Percentiles rank a stretch among this genome's conserved stretches.
These are phyloP conservation scores for Chalciporus pseudorubinellus DNA, from an alignment of 768 basidiomycete species.

Conservation along the genomic window DNA sequence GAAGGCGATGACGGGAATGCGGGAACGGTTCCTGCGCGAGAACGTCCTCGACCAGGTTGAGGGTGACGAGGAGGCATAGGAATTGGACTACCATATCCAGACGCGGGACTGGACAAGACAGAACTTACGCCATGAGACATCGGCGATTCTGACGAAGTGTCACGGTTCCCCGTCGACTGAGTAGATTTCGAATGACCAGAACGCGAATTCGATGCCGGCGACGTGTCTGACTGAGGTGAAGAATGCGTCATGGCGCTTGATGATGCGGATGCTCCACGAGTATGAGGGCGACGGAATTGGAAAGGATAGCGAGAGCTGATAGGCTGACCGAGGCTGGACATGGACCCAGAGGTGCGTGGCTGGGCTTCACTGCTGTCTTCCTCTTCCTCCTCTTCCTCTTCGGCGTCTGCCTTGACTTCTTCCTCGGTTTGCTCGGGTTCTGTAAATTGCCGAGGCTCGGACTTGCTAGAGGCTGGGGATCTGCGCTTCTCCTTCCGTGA, in stretches of 20 bases:
- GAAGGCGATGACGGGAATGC: constrained; percentile 36
- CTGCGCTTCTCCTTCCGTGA: constrained; percentile 39
- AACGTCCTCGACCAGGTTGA: constrained; percentile 35
- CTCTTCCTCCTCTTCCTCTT: constrained; percentile 42
- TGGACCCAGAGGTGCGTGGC: constrained; percentile 71
- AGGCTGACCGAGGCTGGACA: constrained; percentile 83
- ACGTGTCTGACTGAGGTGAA: constrained; percentile 36
- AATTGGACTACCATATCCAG: constrained; percentile 35
- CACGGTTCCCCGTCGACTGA: constrained; percentile 62
- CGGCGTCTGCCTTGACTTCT: constrained; percentile 24
- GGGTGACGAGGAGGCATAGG: constrained; percentile 52
- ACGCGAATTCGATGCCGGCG: constrained; percentile 38
- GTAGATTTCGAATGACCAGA: constrained; percentile 45
- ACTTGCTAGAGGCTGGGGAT: constrained; percentile 27
- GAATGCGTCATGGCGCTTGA: constrained; percentile 42
- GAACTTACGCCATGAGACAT: constrained; percentile 43
- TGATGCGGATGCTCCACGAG: constrained; percentile 43
- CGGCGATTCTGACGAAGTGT: constrained; percentile 57
- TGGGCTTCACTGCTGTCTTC: constrained; percentile 50
- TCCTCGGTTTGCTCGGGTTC: constrained; percentile 30
- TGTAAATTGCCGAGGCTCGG: constrained; percentile 30
- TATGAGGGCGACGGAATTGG: constrained; percentile 49
- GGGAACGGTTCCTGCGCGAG: constrained; percentile 41
- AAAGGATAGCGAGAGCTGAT: constrained; percentile 70
- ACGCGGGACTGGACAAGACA: constrained; percentile 37